phyloP scores from a whole-genome alignment of 805 yeast genomes.

The Cyberlindnera meyerae region DNA sequence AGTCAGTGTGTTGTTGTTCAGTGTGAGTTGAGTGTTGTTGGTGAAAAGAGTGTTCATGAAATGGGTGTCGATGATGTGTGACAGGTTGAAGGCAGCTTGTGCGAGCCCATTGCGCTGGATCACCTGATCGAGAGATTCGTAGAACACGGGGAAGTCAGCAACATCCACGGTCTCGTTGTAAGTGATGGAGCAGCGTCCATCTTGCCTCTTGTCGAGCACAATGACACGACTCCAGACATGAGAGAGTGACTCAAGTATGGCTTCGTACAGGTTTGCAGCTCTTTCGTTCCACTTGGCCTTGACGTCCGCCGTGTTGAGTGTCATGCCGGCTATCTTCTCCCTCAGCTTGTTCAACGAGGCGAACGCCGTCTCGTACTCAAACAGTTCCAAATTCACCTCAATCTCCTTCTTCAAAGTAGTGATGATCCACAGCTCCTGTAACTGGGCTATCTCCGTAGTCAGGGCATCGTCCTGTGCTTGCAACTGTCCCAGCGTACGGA shows the following conservation, averaged over 20 bases:
- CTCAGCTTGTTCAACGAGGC: slow-evolving; percentile 16
- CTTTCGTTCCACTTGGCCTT: slow-evolving; percentile 9
- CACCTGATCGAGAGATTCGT: slow-evolving; percentile 11
- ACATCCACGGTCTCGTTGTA: slow-evolving; percentile 17
- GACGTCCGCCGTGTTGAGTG: slow-evolving; percentile 5
- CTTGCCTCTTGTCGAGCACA: slow-evolving; percentile 1
- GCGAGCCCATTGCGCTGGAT: slow-evolving; percentile 7
- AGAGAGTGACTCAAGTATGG: slow-evolving; percentile 3
- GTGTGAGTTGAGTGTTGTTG: not conserved
- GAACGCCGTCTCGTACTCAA: slow-evolving; percentile 23
- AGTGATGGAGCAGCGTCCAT: slow-evolving; percentile 3
- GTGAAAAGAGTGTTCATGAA: slow-evolving; percentile 13
- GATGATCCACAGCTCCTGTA: slow-evolving; percentile 24
- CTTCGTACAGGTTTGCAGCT: slow-evolving; percentile 5
- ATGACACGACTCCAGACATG: slow-evolving; percentile 17
- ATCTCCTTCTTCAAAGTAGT: slow-evolving; percentile 22
- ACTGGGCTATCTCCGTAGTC: slow-evolving; percentile 13
- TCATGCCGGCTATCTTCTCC: slow-evolving; percentile 10
- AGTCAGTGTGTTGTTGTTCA: slow-evolving; percentile 8
- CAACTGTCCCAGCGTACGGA: slow-evolving; percentile 15
- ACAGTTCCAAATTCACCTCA: slow-evolving; percentile 21
- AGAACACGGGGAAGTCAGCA: slow-evolving; percentile 16
- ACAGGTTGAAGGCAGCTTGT: slow-evolving; percentile 12
- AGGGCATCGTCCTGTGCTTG: slow-evolving; percentile 19
- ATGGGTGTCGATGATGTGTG: slow-evolving; percentile 14